Evolutionary conservation across 805 yeast species (phyloP), one percentile per base, ranked within the genome.

Genomic region (Scheffersomyces lignosus): DNA sequence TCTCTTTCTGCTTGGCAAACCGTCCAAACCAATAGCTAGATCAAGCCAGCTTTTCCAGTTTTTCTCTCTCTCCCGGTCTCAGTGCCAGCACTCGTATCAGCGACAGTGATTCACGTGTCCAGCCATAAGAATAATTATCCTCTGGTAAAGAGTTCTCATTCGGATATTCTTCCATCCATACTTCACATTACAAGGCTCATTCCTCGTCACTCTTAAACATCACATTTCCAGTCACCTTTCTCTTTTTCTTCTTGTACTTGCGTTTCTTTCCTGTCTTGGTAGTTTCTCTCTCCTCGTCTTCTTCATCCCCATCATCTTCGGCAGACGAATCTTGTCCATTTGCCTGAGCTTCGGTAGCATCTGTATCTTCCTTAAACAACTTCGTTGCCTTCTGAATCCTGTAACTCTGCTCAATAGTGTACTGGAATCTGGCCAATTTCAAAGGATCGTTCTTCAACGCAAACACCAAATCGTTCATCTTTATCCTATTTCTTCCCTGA

Each of bases 391-490:
- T 52, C 33, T 58, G 68, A 38, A 69, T 68, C 37, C 51, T 55
- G 25, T 57, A 52, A 35, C 62, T 61, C 44, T 58, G 71, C 34
- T 66, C 68, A 20, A 63, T 51, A 36, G 68, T 68, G 41, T 67
- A 66, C 41, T 64, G 60, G 48, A 66, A 50, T 35, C 75, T 48
- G 30, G 71, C 64, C 36, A 69, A 51, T 45, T 66, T 69, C 47
- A 56, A 53, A 3, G 75, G 73, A 34, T 69, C 75, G 39, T 68
- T 59, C 10, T 68, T 51, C 27, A 69, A 49, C 6, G 64, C 65
- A 49, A 66, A 64, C 16, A 67, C 70, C 37, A 69, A 54, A 47
- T 69, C 75, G 38, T 68, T 70, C 40, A 67, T 55, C 41, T 68
- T 69, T 18, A 69, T 58, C 37, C 73, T 43, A 18, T 59, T 44